A percentile compares a stretch with the other conserved stretches of the same genome.
These are phyloP conservation scores for Nakazawaea holstii DNA, from an alignment of 805 yeast genomes.

Conservation along the genomic window DNA sequence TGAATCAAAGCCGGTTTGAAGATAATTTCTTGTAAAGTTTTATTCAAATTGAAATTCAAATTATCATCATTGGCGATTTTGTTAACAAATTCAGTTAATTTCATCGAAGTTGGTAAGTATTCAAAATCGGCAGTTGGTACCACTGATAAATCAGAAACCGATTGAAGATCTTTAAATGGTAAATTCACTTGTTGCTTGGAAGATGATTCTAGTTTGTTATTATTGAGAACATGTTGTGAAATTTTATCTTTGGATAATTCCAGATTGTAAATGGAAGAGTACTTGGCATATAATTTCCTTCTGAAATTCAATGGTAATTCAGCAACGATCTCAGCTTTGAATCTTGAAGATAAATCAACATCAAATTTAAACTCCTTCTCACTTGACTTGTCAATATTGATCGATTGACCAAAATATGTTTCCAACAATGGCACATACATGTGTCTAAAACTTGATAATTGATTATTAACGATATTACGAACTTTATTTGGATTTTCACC, in stretches of 20 bases:
- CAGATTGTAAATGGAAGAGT: conserved; percentile 15
- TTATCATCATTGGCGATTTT: conserved; percentile 37
- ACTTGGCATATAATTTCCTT: conserved; percentile 28
- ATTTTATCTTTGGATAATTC: conserved; percentile 25
- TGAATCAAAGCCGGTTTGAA: conserved; percentile 68
- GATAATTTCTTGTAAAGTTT: conserved; percentile 51
- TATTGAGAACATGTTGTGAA: conserved; percentile 19
- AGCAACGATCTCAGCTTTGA: conserved; percentile 33
- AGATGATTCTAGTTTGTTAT: background rate
- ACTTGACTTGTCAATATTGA: conserved; percentile 18
- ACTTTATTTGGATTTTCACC: conserved; percentile 94
- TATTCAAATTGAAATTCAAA: conserved; percentile 28
- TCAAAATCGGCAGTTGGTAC: conserved; percentile 29
- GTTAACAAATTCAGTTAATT: conserved; percentile 29
- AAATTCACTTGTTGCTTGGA: conserved; percentile 12
- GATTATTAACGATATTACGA: conserved; percentile 76
- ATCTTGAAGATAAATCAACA: conserved; percentile 27
- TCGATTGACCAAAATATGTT: conserved; percentile 30
- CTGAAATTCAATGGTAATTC: conserved; percentile 50
- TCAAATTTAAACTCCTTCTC: conserved; percentile 18
- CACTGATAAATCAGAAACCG: conserved; percentile 13
- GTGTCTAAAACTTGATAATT: conserved; percentile 58
- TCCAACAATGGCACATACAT: conserved; percentile 67
- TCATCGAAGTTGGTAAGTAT: conserved; percentile 21
- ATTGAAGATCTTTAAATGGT: conserved; percentile 22